Conservation (phyloP, 2,329 filamentous ascomycete genomes). For the Cordyceps farinosa region DNA sequence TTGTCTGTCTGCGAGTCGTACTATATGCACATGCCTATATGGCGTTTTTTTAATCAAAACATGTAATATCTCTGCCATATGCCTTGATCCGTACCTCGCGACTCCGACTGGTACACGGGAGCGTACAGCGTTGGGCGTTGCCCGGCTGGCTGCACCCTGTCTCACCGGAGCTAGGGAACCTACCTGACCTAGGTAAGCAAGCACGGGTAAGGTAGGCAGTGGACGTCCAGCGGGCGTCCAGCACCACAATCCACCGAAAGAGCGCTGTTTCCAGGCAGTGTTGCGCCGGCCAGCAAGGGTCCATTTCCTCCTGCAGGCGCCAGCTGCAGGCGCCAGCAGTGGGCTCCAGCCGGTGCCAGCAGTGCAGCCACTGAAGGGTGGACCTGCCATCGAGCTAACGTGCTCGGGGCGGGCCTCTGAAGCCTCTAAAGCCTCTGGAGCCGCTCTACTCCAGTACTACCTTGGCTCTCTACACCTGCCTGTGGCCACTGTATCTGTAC, state of each 20-base stretch:
- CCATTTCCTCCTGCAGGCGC: slow-evolving; percentile 2
- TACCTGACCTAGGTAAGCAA: not conserved
- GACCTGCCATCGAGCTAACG: not conserved
- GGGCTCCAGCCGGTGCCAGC: not conserved
- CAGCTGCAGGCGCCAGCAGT: slow-evolving; percentile 8
- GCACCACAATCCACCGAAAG: not conserved
- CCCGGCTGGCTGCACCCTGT: not conserved
- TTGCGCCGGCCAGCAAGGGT: not conserved
- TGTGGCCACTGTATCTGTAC: no score
- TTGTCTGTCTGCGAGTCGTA: not conserved
- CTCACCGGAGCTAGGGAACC: no score
- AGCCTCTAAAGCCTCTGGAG: not conserved
- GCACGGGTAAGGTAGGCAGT: not conserved
- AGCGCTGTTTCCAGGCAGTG: not conserved
- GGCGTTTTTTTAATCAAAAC: not conserved
- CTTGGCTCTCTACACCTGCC: not conserved
- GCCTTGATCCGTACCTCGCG: not conserved
- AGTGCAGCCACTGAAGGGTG: not conserved
- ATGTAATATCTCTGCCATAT: not conserved
- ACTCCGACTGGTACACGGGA: no score
- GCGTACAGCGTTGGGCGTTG: no score
- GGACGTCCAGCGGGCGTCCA: not conserved
- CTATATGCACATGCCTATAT: not conserved
- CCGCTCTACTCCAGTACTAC: no score
- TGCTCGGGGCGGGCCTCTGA: not conserved